phyloP scores from a whole-genome alignment of 495 filamentous ascomycete species.

The Neurospora africana region DNA sequence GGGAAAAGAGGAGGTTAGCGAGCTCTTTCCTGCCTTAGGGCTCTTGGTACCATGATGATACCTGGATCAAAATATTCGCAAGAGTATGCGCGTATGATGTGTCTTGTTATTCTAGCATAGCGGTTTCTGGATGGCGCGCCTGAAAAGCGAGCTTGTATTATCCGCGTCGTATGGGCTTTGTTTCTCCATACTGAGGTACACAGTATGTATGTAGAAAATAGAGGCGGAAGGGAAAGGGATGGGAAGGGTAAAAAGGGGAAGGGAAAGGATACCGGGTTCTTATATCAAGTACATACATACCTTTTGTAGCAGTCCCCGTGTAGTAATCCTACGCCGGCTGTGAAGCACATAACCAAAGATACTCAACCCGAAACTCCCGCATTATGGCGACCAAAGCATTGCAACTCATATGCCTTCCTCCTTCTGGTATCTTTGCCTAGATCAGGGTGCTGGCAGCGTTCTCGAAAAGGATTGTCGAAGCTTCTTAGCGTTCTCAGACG shows the following conservation, averaged over 20 bases:
- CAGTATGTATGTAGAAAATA: background rate
- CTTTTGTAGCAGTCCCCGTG: background rate
- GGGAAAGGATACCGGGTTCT: background rate
- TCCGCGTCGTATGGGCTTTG: background rate
- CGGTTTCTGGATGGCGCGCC: background rate
- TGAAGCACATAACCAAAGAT: background rate
- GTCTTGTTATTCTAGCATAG: background rate
- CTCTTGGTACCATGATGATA: background rate
- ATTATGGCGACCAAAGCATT: background rate
- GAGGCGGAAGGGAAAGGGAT: background rate
- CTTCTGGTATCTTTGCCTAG: background rate
- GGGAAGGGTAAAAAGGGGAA: background rate
- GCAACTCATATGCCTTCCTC: background rate
- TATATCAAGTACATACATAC: background rate
- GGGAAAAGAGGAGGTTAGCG: background rate
- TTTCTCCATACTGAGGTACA: background rate
- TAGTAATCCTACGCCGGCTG: background rate
- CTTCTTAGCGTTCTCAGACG: background rate
- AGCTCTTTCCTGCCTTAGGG: background rate
- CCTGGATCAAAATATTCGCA: background rate
- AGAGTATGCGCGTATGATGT: background rate
- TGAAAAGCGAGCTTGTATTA: background rate
- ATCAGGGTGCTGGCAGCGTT: background rate
- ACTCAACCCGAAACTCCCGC: background rate
- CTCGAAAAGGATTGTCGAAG: background rate